These are phyloP conservation scores for Aspergillus brunneoviolaceus DNA, from an alignment of 2,329 filamentous ascomycete species.

Conservation along the genomic window DNA sequence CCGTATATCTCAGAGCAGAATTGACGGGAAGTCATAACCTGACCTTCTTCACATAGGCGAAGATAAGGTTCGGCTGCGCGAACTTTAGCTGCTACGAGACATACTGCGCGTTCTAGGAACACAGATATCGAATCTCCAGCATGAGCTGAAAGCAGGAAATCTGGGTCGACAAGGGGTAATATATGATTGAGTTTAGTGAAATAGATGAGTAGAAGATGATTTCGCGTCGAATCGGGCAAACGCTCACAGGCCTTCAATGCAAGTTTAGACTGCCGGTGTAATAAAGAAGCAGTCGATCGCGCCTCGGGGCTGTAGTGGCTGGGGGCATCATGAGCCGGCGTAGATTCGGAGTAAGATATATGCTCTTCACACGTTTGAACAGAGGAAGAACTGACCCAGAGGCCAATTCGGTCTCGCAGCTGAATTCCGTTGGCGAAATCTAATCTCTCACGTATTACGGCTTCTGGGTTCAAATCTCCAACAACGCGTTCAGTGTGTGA, in stretches of 20 bases:
- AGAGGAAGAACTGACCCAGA: constrained; percentile 32
- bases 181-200: constrained; percentile 40
- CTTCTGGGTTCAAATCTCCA: constrained; percentile 43
- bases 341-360: constrained; percentile 1
- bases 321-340: not conserved
- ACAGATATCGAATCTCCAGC: constrained; percentile 28
- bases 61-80: constrained; percentile 32
- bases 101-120: constrained; percentile 42
- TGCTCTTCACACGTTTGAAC: constrained; percentile 9
- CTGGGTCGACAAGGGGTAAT: constrained; percentile 37
- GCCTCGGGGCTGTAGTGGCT: constrained; percentile 2
- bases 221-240: constrained; percentile 34
- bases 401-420: constrained; percentile 31
- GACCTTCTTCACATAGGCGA: constrained; percentile 30
- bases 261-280: constrained; percentile 26
- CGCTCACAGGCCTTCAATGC: constrained; percentile 29
- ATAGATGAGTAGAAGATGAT: constrained; percentile 35
- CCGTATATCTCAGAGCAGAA: constrained; percentile 42
- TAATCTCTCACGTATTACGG: constrained; percentile 36
- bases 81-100: constrained; percentile 43
- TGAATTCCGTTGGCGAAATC: constrained; percentile 24
- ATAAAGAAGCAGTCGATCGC: constrained; percentile 16
- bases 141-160: constrained; percentile 26
- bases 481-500: constrained; percentile 36
- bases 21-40: constrained; percentile 33